These are phyloP conservation scores for Scutellaria barbata DNA, from an alignment of 257 asterid genomes.

Conservation along the genomic window DNA sequence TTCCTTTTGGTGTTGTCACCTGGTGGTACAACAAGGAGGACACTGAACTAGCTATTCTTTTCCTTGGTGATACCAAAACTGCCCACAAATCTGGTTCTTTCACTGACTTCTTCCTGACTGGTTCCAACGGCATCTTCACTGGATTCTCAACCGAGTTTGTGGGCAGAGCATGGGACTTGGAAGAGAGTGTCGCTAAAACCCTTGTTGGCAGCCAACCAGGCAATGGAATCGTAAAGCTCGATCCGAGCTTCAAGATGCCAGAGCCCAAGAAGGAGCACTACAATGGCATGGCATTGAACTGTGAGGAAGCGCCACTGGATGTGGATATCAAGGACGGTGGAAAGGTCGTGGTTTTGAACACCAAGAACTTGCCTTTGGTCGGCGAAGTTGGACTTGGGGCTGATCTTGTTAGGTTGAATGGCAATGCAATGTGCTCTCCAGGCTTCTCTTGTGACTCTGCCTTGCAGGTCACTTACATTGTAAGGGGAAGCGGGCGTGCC, in stretches of 20 bases:
- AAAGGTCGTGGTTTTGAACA: slow-evolving; percentile 74
- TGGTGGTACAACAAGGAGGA: slow-evolving; percentile 93
- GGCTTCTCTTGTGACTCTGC: slow-evolving; percentile 94
- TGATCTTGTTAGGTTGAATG: slow-evolving; percentile 76
- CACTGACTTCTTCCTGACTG: slow-evolving; percentile 58
- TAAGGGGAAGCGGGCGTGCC: slow-evolving; percentile 81
- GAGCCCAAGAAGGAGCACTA: slow-evolving; percentile 58
- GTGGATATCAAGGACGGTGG: slow-evolving; percentile 63
- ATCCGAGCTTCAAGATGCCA: slow-evolving; percentile 44
- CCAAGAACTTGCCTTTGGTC: slow-evolving; percentile 85
- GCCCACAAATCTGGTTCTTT: slow-evolving; percentile 60
- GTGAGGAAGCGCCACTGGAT: slow-evolving; percentile 62
- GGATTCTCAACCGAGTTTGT: slow-evolving; percentile 59
- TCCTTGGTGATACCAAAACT: slow-evolving; percentile 61
- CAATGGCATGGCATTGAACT: slow-evolving; percentile 55
- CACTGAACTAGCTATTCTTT: slow-evolving; percentile 50
- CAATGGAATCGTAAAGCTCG: slow-evolving; percentile 49
- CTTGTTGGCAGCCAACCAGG: slow-evolving; percentile 46
- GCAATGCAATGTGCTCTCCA: slow-evolving; percentile 89
- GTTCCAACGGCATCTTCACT: slow-evolving; percentile 56
- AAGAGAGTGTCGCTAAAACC: slow-evolving; percentile 42
- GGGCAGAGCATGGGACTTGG: slow-evolving; percentile 58
- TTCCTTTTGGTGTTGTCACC: slow-evolving; percentile 85
- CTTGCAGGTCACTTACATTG: slow-evolving; percentile 83
- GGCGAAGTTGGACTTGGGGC: slow-evolving; percentile 85